Evolutionary conservation across 768 basidiomycete genomes (phyloP).

Genomic region (Mycena olivaceomarginata): DNA sequence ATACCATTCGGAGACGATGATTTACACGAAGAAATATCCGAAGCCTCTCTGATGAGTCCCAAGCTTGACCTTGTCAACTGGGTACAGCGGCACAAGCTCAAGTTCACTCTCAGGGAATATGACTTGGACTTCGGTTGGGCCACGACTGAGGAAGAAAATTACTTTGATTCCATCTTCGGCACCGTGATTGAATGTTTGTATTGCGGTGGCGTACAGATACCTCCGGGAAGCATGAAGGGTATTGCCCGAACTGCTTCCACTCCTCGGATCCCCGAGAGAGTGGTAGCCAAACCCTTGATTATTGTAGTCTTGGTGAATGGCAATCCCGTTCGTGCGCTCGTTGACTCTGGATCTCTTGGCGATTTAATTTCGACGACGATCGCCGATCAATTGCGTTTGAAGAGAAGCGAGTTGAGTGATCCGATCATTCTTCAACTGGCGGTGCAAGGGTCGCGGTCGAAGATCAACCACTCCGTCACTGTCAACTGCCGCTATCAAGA

Average conservation of each 20-base stretch:
- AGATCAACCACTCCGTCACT: too few species aligned
- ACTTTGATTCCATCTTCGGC: background rate
- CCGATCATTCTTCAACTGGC: constrained; percentile 54
- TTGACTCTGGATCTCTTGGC: background rate
- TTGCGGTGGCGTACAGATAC: background rate
- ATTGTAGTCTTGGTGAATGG: background rate
- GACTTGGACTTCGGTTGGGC: background rate
- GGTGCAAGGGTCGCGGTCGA: constrained; percentile 52
- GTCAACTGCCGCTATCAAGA: too few species aligned
- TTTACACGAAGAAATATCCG: background rate
- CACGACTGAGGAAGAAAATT: background rate
- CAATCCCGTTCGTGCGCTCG: background rate
- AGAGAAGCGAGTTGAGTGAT: constrained; percentile 38
- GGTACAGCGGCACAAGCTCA: background rate
- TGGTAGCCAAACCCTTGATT: constrained; percentile 1
- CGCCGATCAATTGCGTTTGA: constrained; percentile 49
- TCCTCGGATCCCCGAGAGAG: background rate
- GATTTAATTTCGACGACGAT: constrained; percentile 52
- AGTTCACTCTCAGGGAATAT: background rate
- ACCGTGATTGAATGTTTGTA: background rate
- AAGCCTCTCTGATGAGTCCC: background rate
- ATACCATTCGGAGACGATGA: background rate
- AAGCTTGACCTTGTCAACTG: background rate
- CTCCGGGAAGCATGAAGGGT: background rate
- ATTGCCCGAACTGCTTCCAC: background rate